Evolutionary conservation across 2,329 filamentous ascomycete genomes (phyloP).

Genomic region (Exserohilum turcica): DNA sequence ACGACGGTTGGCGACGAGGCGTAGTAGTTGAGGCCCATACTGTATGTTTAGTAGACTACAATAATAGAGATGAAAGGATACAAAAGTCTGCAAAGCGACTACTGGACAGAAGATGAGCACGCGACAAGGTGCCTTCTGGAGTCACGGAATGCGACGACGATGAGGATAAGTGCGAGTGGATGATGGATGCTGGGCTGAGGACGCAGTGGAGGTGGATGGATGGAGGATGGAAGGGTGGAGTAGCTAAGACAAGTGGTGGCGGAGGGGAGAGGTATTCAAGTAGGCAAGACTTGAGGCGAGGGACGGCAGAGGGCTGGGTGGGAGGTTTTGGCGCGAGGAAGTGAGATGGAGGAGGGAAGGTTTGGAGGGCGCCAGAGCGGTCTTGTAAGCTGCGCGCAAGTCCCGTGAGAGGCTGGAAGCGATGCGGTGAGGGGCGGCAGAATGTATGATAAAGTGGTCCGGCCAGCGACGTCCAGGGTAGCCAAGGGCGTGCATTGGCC

Average conservation of each 20-base stretch:
- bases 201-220: conserved; percentile 6
- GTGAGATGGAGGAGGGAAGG: conserved; percentile 45
- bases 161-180: conserved; percentile 20
- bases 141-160: conserved; percentile 37
- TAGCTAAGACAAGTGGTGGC: conserved; percentile 10
- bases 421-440: conserved; percentile 30
- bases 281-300: conserved; percentile 14
- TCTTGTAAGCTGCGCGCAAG: conserved; percentile 45
- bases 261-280: conserved; percentile 18
- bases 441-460: conserved; percentile 26
- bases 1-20: conserved; percentile 55
- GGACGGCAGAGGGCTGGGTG: conserved; percentile 21
- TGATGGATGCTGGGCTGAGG: conserved; percentile 19
- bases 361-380: conserved; percentile 37
- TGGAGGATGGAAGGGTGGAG: conserved; percentile 13
- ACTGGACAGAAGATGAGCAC: conserved; percentile 37
- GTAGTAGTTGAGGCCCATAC: conserved; percentile 55
- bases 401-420: conserved; percentile 44
- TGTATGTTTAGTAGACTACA: conserved; percentile 49
- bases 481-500: conserved; percentile 24
- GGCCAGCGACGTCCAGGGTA: conserved; percentile 25
- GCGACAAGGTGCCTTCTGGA: conserved; percentile 17
- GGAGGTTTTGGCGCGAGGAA: conserved; percentile 34
- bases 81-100: conserved; percentile 34
- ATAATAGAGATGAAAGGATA: conserved; percentile 39